Base-by-base conservation (phyloP, 495 filamentous ascomycete species). In the Penicillium atrosanguineum region DNA sequence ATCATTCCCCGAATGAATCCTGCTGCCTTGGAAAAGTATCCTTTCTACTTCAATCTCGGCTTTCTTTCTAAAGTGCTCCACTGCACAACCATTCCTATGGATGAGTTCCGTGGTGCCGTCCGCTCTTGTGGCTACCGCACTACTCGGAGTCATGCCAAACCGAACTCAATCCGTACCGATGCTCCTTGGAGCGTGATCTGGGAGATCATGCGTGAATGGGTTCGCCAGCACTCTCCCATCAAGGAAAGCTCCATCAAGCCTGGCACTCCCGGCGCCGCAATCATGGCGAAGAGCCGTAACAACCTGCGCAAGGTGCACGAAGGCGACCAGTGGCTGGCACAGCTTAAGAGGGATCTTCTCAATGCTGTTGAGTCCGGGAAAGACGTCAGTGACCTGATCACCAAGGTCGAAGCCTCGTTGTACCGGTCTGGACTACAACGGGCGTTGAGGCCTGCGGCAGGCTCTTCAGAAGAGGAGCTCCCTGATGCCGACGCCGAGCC, bases 131-230 rank as follows among this genome's bases (percentile, higher is more conserved):
- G 92, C 12, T 97, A 96, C 63, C 79, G 81, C 39, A 85, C 85
- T 11, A 88, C 87, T 1, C 82, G 93, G 51, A 93, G 87, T 52
- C 94, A 98, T 61, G 84, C 88, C 48, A 93, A 90, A 59, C 80
- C 88, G 0, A 92, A 91, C n/a, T 89, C 85, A 52, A 83, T 97
- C 56, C 89, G 88, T 67, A 97, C 95, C 0, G 85, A 96, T 69
- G 94, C 94, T 11, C 87, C 90, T 0, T 97, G 91, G 91, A 74
- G 71, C 3, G 81, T 90, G 3, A 79, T 97, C 40, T 97, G 94
- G 94, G 87, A 96, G 56, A 78, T 97, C 28, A 96, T 97, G 85
- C 79, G 88, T 31, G 89, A 95, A 71, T 98, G 93, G 93, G 77
- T 84, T 3, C 77, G 85, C 37, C 91, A 94, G 57, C 87, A 84